Conservation (phyloP, 208 protist species). For the Borovskyia barvae region DNA sequence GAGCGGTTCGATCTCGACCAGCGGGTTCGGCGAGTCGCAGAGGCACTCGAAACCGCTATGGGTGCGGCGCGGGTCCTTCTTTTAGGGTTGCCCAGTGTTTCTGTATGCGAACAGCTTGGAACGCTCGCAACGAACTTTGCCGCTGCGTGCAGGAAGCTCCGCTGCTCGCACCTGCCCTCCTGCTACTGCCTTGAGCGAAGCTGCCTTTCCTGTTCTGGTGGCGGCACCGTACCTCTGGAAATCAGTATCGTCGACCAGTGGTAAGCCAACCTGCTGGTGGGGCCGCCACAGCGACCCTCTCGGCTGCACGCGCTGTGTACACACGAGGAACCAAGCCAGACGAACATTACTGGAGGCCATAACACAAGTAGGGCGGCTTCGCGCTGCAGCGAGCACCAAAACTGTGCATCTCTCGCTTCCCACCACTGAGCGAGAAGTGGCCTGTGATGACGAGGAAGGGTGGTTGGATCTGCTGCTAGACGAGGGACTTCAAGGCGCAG, state of each 20-base stretch:
- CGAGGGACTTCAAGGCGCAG: background rate
- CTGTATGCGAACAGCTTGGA: conserved; percentile 9
- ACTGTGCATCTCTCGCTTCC: too few species aligned
- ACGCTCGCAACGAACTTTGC: conserved; percentile 20
- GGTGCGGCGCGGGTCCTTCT: conserved; percentile 31
- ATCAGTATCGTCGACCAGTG: background rate
- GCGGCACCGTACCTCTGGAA: conserved; percentile 12
- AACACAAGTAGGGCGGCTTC: conserved; percentile 8
- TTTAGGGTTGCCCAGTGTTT: conserved; percentile 28
- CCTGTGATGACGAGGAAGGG: conserved; percentile 1
- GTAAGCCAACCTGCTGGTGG: conserved; percentile 10
- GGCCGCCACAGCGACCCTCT: background rate
- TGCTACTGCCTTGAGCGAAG: background rate
- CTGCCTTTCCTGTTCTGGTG: conserved; percentile 3
- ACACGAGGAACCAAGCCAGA: conserved; percentile 1
- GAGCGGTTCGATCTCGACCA: conserved; percentile 25
- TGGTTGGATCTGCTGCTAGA: conserved; percentile 28
- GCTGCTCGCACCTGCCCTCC: conserved; percentile 1
- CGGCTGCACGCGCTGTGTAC: background rate
- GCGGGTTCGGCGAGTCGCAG: conserved; percentile 19
- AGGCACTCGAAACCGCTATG: conserved; percentile 29
- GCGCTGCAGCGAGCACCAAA: too few species aligned
- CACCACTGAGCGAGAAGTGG: background rate
- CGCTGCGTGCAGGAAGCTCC: background rate
- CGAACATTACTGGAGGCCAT: conserved; percentile 8